Evolutionary conservation across 768 basidiomycete genomes (phyloP).

Genomic region (Tricholomella constricta): DNA sequence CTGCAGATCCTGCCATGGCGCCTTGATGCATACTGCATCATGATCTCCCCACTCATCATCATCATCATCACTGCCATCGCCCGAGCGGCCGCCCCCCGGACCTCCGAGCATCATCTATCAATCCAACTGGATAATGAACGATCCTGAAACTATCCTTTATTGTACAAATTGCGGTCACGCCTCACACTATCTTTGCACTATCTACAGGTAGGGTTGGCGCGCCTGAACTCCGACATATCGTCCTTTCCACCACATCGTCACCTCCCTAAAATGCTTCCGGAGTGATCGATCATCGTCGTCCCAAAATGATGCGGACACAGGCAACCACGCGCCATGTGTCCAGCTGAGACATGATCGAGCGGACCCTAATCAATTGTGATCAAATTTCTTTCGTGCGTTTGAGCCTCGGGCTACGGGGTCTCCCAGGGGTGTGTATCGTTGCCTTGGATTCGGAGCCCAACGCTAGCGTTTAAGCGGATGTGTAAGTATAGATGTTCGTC

Average conservation of each 20-base stretch:
- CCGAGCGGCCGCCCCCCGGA: not conserved
- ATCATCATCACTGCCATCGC: not conserved
- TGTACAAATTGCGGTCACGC: no score
- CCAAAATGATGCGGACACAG: not conserved
- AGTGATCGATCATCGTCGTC: not conserved
- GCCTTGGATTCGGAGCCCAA: no score
- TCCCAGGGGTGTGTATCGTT: not conserved
- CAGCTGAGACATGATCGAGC: constrained; percentile 12
- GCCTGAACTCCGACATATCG: no score
- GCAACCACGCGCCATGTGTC: constrained; percentile 3
- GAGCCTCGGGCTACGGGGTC: constrained; percentile 3
- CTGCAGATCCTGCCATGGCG: not conserved
- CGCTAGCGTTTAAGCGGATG: no score
- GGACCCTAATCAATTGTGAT: not conserved
- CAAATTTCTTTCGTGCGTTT: constrained; percentile 1
- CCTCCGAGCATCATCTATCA: constrained; percentile 2
- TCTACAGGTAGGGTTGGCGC: no score
- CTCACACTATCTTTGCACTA: no score
- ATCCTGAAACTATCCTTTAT: not conserved
- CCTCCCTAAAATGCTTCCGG: constrained; percentile 5
- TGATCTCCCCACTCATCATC: not conserved
- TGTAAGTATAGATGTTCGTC: no score
- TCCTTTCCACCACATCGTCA: no score
- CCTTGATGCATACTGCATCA: not conserved
- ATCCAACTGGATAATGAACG: not conserved